These are phyloP conservation scores for Tolypocladium ovalisporum DNA, from an alignment of 2,329 filamentous ascomycete species.

Conservation along the genomic window DNA sequence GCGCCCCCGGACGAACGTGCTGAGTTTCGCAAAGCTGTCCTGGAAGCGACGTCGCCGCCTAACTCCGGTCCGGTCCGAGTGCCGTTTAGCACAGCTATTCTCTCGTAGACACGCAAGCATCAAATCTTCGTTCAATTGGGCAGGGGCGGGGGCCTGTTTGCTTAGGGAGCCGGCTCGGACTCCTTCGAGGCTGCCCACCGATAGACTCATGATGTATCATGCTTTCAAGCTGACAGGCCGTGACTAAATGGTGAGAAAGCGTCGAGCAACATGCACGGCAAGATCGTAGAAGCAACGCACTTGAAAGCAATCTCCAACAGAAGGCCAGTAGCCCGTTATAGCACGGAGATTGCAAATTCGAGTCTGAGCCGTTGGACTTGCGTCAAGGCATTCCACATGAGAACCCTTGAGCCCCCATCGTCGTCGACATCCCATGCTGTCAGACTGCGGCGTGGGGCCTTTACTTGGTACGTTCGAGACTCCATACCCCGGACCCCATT, in stretches of 20 bases:
- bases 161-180: neutral
- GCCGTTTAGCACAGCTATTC: neutral
- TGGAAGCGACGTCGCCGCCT: neutral
- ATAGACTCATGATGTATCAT: neutral
- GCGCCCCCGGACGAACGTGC: neutral
- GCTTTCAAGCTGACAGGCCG: neutral
- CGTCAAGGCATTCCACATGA: neutral
- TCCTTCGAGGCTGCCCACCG: neutral
- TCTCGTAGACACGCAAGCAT: too few species aligned
- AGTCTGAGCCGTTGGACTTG: neutral
- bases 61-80: neutral
- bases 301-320: neutral
- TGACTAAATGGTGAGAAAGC: neutral
- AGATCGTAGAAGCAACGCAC: neutral
- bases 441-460: neutral
- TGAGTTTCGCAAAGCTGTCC: neutral
- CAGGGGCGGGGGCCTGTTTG: neutral
- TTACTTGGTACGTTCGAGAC: neutral
- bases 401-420: neutral
- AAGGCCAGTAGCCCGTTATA: neutral
- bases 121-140: too few species aligned
- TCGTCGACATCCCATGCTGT: neutral
- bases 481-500: neutral
- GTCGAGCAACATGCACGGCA: neutral
- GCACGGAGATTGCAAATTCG: neutral